Evolutionary conservation across 2,329 filamentous ascomycete species (phyloP), one percentile per base, ranked within the genome.

Genomic region (Hymenoscyphus fraxineus): DNA sequence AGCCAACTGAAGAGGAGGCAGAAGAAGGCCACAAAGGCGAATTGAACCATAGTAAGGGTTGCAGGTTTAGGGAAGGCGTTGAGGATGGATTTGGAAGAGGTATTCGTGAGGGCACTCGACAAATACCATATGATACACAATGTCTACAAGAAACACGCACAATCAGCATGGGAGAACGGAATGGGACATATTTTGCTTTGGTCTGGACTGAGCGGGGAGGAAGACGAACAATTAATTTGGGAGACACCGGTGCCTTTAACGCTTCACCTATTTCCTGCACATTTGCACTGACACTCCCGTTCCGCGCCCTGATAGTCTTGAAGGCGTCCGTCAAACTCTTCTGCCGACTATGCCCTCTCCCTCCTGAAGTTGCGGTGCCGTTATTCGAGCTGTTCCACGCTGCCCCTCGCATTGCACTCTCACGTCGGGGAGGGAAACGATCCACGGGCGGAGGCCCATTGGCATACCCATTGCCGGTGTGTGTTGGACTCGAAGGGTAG

Each of bases 61-160:
- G 95, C 90, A 1, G 94, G 94, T 78, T 92, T 95, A 65, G 91
- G 88, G 70, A 97, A 92, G 55, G 92, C 91, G 70, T 92, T 97
- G 67, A 98, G 83, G 74, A 99, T 99, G 19, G 94, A 91, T 80
- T 99, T 99, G 61, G 95, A 97, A 31, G 95, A 98, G 1, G 95
- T 97, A 76, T 98, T 99, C 67, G 95, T 97, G 71, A 98, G 81
- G 67, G 96, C 95, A 55, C 94, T 98, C 31, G 93, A 96, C 76
- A 91, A 85, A 81, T 98, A 99, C 95, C 95, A 98, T 74, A 94
- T 79, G 64, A 93, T 80, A 78, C 94, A 98, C 59, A 97, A 87
- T 60, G 85, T 78, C 94, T 97, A 77, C 70, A 71, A 66, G 44
- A 19, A 16, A 35, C 56, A 62, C 12, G 15, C 61, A 60, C 66